These are phyloP conservation scores for Lyophyllum decastes DNA, from an alignment of 768 basidiomycete species.

Conservation along the genomic window DNA sequence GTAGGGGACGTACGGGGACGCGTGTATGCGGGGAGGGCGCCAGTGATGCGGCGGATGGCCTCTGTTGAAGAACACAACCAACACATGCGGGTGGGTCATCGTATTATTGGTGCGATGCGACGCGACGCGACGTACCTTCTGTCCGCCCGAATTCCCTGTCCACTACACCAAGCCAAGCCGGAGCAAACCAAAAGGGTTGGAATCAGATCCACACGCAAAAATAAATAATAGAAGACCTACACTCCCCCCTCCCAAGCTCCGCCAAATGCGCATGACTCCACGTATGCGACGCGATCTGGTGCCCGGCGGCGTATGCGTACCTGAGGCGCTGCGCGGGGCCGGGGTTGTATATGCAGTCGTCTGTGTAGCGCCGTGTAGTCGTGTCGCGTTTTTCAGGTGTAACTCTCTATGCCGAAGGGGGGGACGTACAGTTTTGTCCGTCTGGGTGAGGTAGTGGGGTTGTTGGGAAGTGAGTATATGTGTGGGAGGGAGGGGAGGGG, in stretches of 20 bases:
- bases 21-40: constrained; percentile 39
- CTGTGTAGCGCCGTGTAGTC: too few species aligned
- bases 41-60: constrained; percentile 37
- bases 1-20: constrained; percentile 34
- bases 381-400: too few species aligned
- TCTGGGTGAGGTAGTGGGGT: too few species aligned
- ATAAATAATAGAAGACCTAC: constrained; percentile 17
- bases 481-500: too few species aligned
- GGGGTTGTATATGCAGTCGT: constrained; percentile 38
- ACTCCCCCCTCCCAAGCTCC: constrained; percentile 29
- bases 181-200: too few species aligned
- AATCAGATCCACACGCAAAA: background rate
- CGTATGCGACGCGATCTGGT: constrained; percentile 47
- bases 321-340: constrained; percentile 28
- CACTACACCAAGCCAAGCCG: constrained; percentile 16
- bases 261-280: constrained; percentile 41
- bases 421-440: constrained; percentile 35
- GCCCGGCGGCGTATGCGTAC: constrained; percentile 38
- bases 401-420: too few species aligned
- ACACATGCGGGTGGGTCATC: background rate
- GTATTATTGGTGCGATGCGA: too few species aligned
- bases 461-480: too few species aligned
- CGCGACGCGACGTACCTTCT: constrained; percentile 29
- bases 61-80: constrained; percentile 21
- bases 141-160: constrained; percentile 35